Base-by-base conservation (phyloP, 768 basidiomycete species). In the Harrya chromipes region DNA sequence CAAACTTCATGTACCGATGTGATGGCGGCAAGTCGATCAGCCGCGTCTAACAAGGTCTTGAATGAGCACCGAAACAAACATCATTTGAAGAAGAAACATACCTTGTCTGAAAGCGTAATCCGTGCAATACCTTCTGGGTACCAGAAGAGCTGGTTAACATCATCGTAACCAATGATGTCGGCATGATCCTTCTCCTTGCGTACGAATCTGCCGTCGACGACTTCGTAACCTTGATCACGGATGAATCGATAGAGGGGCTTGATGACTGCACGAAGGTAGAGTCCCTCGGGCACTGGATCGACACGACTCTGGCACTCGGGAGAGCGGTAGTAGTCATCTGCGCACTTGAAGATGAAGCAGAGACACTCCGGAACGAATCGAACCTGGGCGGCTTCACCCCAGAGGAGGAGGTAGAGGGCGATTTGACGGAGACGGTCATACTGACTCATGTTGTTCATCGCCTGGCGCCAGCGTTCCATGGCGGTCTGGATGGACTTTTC, bases 311-410 rank as follows among this genome's bases (percentile, higher is more conserved):
- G 97, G 60, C 97, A 99, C 62, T 98, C 97, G n/a, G 95, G 85
- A 4, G 90, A 93, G 21, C 97, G 94, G 69, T 99, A 99, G 69
- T 97, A 99, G 72, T 99, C 97, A 66, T 99, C 97, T 13, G 97
- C 97, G 64, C 97, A 98, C 72, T 99, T 99, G 87, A 99, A 99
- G 71, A 99, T 97, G 79, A 97, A 99, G 72, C 94, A 97, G 40
- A 99, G 73, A 61, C 92, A 94, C 68, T 99, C 97, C 3, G 97
- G 95, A 13, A 91, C 80, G 70, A 97, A 98, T 13, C 97, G 86
- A 35, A 98, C 93, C 64, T 97, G 94, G 12, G 97, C 95, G 0
- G 92, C 94, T 70, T 99, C 97, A 47, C 95, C 97, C 97, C 97
- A 99, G 55, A 91, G 90, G 23, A 99, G 80, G 23, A 98, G 80